Percentiles rank a stretch among this genome's conserved stretches.
Conservation (phyloP, 768 basidiomycete genomes). For the Melanogaster broomeanus region DNA sequence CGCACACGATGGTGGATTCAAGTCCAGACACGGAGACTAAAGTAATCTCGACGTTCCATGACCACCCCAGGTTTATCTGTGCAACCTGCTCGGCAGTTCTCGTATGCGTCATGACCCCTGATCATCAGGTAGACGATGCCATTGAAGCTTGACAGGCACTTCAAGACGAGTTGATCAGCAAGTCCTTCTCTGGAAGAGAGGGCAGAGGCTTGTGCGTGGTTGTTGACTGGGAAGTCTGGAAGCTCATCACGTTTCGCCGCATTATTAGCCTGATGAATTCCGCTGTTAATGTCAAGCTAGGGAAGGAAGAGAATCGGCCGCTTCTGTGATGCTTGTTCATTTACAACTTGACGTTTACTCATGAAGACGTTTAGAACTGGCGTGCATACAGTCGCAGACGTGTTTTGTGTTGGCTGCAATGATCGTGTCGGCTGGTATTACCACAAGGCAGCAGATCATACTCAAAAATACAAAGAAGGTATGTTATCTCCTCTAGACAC, state of each 20-base stretch:
- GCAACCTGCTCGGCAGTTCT: conserved; percentile 69
- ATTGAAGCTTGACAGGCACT: conserved; percentile 49
- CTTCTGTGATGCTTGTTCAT: conserved; percentile 51
- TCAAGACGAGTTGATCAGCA: conserved; percentile 85
- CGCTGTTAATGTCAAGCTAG: conserved; percentile 73
- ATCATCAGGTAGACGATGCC: neutral
- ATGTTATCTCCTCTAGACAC: conserved; percentile 7
- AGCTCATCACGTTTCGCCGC: neutral
- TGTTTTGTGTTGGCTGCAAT: conserved; percentile 77
- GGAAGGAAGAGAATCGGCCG: conserved; percentile 71
- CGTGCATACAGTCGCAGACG: conserved; percentile 79
- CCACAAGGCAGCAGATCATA: conserved; percentile 70
- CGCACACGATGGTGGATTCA: conserved; percentile 23
- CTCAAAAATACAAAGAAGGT: conserved; percentile 90
- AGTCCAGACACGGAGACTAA: conserved; percentile 50
- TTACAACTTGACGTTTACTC: conserved; percentile 1
- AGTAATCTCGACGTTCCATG: conserved; percentile 61
- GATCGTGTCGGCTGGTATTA: conserved; percentile 84
- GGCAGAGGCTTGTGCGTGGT: conserved; percentile 74
- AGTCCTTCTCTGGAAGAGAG: conserved; percentile 81
- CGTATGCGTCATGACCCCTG: conserved; percentile 40
- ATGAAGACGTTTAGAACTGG: conserved; percentile 56
- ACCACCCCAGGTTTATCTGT: conserved; percentile 71
- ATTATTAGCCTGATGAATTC: conserved; percentile 70
- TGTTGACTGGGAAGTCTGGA: neutral